phyloP scores from a whole-genome alignment of 352 stramenopile genomes.

The Saprolegnia parasitica region DNA sequence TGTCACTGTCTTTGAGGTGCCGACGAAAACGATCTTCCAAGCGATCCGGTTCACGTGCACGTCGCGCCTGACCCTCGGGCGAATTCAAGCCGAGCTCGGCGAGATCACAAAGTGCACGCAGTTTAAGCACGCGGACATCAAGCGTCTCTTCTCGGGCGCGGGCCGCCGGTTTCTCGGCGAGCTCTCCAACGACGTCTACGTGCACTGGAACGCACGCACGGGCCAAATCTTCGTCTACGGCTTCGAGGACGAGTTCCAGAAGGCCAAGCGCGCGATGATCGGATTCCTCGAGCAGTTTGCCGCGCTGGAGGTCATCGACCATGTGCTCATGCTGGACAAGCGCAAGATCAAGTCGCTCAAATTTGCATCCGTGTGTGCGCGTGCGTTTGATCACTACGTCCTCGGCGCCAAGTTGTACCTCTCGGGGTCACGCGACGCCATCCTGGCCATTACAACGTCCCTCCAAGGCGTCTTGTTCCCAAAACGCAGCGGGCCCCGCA shows the following conservation, averaged over 20 bases:
- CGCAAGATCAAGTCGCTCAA: neutral
- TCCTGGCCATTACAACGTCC: conserved; percentile 6
- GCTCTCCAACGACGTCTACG: conserved; percentile 15
- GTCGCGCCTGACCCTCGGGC: conserved; percentile 13
- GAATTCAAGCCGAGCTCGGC: conserved; percentile 30
- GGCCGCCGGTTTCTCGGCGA: neutral
- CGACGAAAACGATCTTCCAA: conserved; percentile 6
- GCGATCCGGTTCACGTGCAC: conserved; percentile 31
- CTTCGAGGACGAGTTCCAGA: conserved; percentile 1
- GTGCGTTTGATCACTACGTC: neutral
- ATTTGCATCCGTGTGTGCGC: neutral
- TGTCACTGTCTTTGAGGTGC: conserved; percentile 21
- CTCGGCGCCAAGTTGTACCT: neutral
- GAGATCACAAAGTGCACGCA: conserved; percentile 25
- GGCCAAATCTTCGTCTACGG: conserved; percentile 33
- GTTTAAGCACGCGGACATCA: conserved; percentile 22
- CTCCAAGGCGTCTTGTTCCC: conserved; percentile 7
- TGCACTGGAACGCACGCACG: conserved; percentile 32
- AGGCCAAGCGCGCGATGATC: conserved; percentile 7
- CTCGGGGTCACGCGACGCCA: neutral
- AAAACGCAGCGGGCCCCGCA: neutral
- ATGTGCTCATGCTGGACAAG: conserved; percentile 20
- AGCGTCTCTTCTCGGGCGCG: conserved; percentile 24
- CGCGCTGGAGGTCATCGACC: conserved; percentile 28
- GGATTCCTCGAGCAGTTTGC: conserved; percentile 22